Evolutionary conservation across 2,329 filamentous ascomycete genomes (phyloP).

Genomic region (Penicillium sp.): DNA sequence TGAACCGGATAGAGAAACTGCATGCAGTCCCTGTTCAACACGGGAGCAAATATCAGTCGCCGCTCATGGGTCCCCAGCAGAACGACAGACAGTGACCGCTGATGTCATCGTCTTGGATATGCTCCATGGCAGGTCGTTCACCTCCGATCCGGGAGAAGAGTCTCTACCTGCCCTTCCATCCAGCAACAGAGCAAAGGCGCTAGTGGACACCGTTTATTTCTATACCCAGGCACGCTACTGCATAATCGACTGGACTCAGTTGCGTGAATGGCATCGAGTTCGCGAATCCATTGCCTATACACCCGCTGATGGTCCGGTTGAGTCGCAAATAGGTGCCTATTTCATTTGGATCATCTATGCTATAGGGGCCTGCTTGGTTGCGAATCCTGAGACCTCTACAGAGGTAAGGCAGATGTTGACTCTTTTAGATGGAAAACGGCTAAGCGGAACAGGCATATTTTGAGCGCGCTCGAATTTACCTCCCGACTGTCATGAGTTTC

Average conservation of each 20-base stretch:
- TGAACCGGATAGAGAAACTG: background rate
- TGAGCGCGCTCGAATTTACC: background rate
- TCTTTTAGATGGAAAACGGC: background rate
- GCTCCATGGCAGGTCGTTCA: background rate
- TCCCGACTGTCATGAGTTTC: background rate
- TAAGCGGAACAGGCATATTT: background rate
- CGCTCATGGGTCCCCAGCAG: background rate
- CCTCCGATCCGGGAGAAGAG: background rate
- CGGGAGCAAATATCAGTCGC: background rate
- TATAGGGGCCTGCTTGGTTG: background rate
- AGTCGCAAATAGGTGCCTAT: background rate
- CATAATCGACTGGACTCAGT: constrained; percentile 18
- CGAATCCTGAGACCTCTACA: background rate
- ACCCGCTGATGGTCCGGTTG: background rate
- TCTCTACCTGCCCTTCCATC: background rate
- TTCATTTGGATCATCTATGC: background rate
- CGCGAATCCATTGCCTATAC: constrained; percentile 10
- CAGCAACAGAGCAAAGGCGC: constrained; percentile 2
- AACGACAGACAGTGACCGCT: background rate
- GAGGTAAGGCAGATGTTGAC: background rate
- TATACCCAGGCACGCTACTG: constrained; percentile 22
- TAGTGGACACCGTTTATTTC: constrained; percentile 19
- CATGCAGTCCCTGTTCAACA: background rate
- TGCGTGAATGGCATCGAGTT: constrained; percentile 19
- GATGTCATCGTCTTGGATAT: background rate